Evolutionary conservation across 441 rosid species (phyloP), one percentile per base, ranked within the genome.

Genomic region (Euphorbia schlechtendalii): DNA sequence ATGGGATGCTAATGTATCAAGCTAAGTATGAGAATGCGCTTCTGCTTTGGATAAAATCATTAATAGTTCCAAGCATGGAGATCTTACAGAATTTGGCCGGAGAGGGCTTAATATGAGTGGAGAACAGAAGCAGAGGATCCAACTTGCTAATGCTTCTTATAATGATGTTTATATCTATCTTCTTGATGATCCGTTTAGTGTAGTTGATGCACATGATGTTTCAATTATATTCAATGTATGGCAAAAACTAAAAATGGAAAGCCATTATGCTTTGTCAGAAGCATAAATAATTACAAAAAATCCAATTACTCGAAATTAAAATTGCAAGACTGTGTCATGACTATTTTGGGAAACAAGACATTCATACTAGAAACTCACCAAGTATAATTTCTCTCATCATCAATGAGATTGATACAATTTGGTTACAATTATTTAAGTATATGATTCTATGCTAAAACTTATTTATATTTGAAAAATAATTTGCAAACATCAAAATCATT

Each of bases 91-190:
- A 78, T 89, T 92, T 59, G 98, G 98, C 55, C 90, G 89, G 73
- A 82, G 98, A 74, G 98, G n/a, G n/a, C n/a, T n/a, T n/a, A n/a
- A n/a, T n/a, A n/a, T n/a, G n/a, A n/a, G n/a, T n/a, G n/a, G n/a
- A 96, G 36, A 96, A 61, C 98, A 92, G 78, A 92, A 88, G 73
- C 96, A 89, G 74, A 77, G 98, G 72, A 86, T 92, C 69, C 96
- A 92, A 76, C 88, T 92, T 32, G 96, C 96, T 32, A 85, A 96
- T 11, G 98, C 96, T 38, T 81, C 86, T 64, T 92, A 92, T 54
- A 77, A 80, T 2, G 85, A 92, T 58, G 92, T 90, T 3, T 89
- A 89, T 72, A 84, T 92, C 58, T 89, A 87, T 79, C 92, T 92
- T 2, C 90, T 92, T 5, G 93, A 90, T 46, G 93, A 88, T 57